These are phyloP conservation scores for Litsea cubeba DNA, from an alignment of 164 flowering plant species.

Conservation along the genomic window DNA sequence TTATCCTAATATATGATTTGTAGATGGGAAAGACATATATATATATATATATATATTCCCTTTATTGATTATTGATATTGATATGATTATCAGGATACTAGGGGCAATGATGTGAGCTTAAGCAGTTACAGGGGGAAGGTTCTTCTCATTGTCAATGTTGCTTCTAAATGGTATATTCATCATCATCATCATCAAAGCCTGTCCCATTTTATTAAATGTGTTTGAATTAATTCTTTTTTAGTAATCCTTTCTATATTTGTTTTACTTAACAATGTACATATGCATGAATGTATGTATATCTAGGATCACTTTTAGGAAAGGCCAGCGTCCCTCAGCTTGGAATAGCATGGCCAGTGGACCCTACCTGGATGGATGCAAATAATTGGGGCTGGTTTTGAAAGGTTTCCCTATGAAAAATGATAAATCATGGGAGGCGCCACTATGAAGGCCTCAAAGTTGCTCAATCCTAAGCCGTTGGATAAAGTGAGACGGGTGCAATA, in stretches of 20 bases:
- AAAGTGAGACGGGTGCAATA: too few species aligned
- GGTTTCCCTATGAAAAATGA: too few species aligned
- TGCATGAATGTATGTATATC: too few species aligned
- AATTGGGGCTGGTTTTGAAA: too few species aligned
- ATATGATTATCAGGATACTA: conserved; percentile 54
- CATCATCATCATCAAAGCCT: background rate
- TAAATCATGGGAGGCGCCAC: too few species aligned
- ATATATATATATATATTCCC: background rate
- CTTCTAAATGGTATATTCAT: conserved; percentile 71
- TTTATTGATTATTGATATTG: background rate
- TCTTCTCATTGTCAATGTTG: conserved; percentile 89
- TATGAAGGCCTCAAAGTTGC: too few species aligned
- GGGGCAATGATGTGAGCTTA: conserved; percentile 68
- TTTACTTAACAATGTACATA: too few species aligned
- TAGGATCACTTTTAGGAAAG: too few species aligned
- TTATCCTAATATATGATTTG: background rate
- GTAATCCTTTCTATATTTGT: background rate
- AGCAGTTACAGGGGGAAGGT: conserved; percentile 73
- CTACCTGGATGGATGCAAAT: too few species aligned
- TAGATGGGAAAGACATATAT: background rate
- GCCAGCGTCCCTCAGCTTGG: too few species aligned
- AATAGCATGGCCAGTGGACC: too few species aligned
- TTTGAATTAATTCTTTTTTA: background rate
- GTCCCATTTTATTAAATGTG: background rate
- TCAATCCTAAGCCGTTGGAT: too few species aligned